Conservation (phyloP, 768 basidiomycete genomes). For the Calocybe indica region DNA sequence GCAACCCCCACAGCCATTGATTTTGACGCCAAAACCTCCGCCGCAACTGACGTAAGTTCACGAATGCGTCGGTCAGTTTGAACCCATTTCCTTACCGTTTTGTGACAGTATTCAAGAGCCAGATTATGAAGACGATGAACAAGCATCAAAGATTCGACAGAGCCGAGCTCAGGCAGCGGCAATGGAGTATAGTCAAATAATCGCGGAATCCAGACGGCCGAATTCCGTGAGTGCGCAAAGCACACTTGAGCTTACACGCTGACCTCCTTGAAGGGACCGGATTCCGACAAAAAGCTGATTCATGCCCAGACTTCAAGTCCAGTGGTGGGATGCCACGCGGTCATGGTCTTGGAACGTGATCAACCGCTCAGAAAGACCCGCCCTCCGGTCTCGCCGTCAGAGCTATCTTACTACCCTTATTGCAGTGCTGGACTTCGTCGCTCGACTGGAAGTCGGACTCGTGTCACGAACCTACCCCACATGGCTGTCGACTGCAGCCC, state of each 20-base stretch:
- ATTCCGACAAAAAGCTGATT: constrained; percentile 6
- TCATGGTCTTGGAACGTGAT: constrained; percentile 23
- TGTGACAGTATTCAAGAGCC: constrained; percentile 42
- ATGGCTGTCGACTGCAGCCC: constrained; percentile 11
- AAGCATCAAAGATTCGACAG: constrained; percentile 36
- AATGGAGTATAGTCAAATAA: constrained; percentile 28
- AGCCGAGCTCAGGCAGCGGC: constrained; percentile 32
- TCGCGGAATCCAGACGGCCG: constrained; percentile 14
- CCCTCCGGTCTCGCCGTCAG: constrained; percentile 27
- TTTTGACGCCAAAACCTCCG: constrained; percentile 35
- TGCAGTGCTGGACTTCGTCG: constrained; percentile 7
- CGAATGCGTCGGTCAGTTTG: not conserved
- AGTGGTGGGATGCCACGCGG: constrained; percentile 9
- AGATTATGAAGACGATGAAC: constrained; percentile 40
- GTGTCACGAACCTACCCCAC: not conserved
- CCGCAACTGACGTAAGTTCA: constrained; percentile 31
- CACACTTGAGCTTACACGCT: not conserved
- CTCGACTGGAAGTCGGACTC: not conserved
- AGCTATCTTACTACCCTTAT: constrained; percentile 29
- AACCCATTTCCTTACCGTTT: not conserved
- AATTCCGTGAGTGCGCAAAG: not conserved
- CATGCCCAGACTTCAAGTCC: not conserved
- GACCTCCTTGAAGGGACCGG: not conserved
- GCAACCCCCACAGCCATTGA: constrained; percentile 30
- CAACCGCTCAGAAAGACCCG: constrained; percentile 31